These are phyloP conservation scores for Trichoderma koningii DNA, from an alignment of 2,329 filamentous ascomycete species.

Conservation along the genomic window DNA sequence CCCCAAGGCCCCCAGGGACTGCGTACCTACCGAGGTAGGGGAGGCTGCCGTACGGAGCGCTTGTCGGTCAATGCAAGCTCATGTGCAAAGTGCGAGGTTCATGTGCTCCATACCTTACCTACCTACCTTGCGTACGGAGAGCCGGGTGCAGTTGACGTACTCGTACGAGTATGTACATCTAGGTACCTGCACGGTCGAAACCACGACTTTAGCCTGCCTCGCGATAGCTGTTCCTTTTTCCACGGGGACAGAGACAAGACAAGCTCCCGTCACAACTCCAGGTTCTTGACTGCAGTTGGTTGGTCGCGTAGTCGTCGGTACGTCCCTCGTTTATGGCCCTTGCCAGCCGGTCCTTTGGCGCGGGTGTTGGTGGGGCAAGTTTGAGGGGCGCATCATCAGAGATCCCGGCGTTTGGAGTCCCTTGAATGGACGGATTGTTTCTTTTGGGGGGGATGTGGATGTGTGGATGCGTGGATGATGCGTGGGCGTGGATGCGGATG, in stretches of 20 bases:
- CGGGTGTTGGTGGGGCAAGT: slow-evolving; percentile 6
- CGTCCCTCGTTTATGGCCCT: not conserved
- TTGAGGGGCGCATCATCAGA: slow-evolving; percentile 20
- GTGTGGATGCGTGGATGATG: not conserved
- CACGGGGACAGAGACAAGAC: not conserved
- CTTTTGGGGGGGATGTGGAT: slow-evolving; percentile 21
- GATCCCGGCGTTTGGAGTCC: slow-evolving; percentile 9
- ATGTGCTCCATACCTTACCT: not conserved
- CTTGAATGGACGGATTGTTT: slow-evolving; percentile 6
- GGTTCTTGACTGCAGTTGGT: not conserved
- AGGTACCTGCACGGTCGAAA: not conserved
- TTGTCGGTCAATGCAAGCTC: slow-evolving; percentile 11
- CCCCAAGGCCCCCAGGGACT: not conserved
- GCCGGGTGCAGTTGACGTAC: slow-evolving; percentile 4
- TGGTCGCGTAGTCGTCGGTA: slow-evolving; percentile 8
- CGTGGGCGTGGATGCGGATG: too few species aligned
- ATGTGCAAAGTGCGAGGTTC: slow-evolving; percentile 3
- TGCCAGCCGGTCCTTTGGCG: not conserved
- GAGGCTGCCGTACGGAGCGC: not conserved
- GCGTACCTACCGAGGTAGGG: not conserved
- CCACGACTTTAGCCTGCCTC: slow-evolving; percentile 1
- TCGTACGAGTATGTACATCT: not conserved
- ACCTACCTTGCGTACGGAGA: not conserved
- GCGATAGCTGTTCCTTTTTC: not conserved
- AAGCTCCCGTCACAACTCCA: too few species aligned